These are phyloP conservation scores for Jatropha podagrica DNA, from an alignment of 441 rosid genomes.

Conservation along the genomic window DNA sequence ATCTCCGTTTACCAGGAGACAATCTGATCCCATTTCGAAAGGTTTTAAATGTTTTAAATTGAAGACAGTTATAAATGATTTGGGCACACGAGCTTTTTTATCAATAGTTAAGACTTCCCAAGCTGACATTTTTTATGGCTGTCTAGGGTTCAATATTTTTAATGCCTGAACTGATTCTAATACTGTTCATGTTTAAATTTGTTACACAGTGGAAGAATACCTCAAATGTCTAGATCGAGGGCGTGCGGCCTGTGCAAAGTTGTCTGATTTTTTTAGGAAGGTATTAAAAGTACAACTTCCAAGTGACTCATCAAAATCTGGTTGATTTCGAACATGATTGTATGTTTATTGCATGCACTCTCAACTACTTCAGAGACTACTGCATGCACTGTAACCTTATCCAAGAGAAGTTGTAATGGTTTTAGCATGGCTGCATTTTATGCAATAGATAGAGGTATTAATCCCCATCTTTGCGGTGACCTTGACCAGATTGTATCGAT, in stretches of 20 bases:
- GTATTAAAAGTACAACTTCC: slow-evolving; percentile 58
- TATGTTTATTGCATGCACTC: not conserved
- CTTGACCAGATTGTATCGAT: not conserved
- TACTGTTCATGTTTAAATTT: slow-evolving; percentile 5
- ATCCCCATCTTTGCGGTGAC: not conserved
- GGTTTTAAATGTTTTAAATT: not conserved
- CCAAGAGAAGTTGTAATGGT: not conserved
- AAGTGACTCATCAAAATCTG: slow-evolving; percentile 43
- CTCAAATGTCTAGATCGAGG: slow-evolving; percentile 72
- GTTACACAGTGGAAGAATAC: slow-evolving; percentile 71
- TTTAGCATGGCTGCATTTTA: not conserved
- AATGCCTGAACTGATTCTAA: slow-evolving; percentile 9
- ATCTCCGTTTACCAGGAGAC: too few species aligned
- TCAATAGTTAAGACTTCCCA: not conserved
- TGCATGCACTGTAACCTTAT: not conserved
- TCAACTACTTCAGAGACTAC: not conserved
- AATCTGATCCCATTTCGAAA: not conserved
- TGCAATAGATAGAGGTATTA: not conserved
- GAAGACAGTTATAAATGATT: not conserved
- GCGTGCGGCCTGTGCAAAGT: slow-evolving; percentile 60
- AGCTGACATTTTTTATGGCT: not conserved
- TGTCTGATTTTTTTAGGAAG: slow-evolving; percentile 84
- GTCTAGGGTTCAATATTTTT: not conserved
- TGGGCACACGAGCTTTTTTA: not conserved
- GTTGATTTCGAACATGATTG: slow-evolving; percentile 26